A percentile compares a stretch with the other conserved stretches of the same genome.
Conservation (phyloP, 139 green algal species). For the Nannochloris sp. region DNA sequence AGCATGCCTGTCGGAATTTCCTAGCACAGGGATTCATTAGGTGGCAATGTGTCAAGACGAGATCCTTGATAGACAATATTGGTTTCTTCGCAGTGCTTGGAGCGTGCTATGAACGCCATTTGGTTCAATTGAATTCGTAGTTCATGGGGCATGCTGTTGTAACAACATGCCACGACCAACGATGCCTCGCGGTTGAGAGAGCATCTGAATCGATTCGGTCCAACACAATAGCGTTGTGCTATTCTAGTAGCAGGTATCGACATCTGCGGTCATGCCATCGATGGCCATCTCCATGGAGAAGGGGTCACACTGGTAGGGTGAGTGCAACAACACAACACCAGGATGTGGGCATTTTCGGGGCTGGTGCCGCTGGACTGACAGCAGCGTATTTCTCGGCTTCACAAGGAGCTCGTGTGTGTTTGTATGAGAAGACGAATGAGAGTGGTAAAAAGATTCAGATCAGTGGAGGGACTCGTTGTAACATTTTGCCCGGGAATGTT, state of each 20-base stretch:
- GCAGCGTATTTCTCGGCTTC: conserved; percentile 55
- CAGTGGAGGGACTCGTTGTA: conserved; percentile 72
- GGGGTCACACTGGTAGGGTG: background rate
- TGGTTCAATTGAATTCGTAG: too few relatives aligned
- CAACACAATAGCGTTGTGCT: too few relatives aligned
- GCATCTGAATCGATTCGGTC: too few relatives aligned
- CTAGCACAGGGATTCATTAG: background rate
- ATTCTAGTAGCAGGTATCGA: too few relatives aligned
- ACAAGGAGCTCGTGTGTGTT: conserved; percentile 26
- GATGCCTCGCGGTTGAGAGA: too few relatives aligned
- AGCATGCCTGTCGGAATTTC: background rate
- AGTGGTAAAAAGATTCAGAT: conserved; percentile 84
- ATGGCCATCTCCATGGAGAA: background rate
- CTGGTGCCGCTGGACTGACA: conserved; percentile 48
- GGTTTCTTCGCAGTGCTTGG: too few relatives aligned
- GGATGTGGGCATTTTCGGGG: conserved; percentile 38
- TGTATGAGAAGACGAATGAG: conserved; percentile 64
- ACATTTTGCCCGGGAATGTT: conserved; percentile 61
- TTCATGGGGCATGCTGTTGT: too few relatives aligned
- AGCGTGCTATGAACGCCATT: too few relatives aligned
- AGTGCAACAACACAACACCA: background rate
- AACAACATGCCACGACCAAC: too few relatives aligned
- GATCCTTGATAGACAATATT: too few relatives aligned
- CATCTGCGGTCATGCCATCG: too few relatives aligned
- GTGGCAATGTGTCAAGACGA: background rate